These are phyloP conservation scores for Pseudisothecium myosuroides DNA, from an alignment of 225 moss, liverwort and hornwort species.

Conservation along the genomic window DNA sequence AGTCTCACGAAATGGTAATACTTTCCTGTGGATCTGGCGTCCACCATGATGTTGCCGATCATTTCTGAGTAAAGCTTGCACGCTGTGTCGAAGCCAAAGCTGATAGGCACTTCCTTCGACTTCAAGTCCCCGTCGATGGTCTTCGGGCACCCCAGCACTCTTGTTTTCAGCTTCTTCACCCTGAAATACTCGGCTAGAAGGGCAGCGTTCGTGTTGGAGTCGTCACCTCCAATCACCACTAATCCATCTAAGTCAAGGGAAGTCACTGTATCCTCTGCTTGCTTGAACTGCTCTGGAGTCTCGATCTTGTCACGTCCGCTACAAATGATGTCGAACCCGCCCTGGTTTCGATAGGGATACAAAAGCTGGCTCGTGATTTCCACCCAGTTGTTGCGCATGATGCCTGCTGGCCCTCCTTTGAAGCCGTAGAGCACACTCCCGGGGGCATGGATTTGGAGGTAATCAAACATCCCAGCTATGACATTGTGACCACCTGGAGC, in stretches of 20 bases:
- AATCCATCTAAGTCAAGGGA: constrained; percentile 59
- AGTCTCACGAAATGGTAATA: constrained; percentile 85
- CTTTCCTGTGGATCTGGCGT: constrained; percentile 83
- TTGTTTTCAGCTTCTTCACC: constrained; percentile 41
- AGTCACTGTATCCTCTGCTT: constrained; percentile 57
- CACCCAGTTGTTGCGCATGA: constrained; percentile 69
- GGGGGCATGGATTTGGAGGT: constrained; percentile 42
- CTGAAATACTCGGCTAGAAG: constrained; percentile 69
- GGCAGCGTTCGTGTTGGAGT: constrained; percentile 86
- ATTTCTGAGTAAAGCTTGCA: constrained; percentile 88
- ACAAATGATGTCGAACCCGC: constrained; percentile 87
- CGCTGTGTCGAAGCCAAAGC: constrained; percentile 92
- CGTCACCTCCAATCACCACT: constrained; percentile 83
- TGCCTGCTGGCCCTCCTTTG: constrained; percentile 75
- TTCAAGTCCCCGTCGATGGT: constrained; percentile 86
- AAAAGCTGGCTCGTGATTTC: constrained; percentile 56
- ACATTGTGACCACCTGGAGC: constrained; percentile 91
- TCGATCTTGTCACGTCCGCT: constrained; percentile 94
- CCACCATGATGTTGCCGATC: constrained; percentile 96
- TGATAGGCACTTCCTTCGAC: constrained; percentile 70
- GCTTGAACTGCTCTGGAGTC: constrained; percentile 80
- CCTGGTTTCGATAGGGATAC: constrained; percentile 80
- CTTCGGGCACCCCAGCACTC: constrained; percentile 78
- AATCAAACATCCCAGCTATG: constrained; percentile 78
- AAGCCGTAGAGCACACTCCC: constrained; percentile 65